Percentiles rank a stretch among this genome's conserved stretches.
phyloP scores from a whole-genome alignment of 2,329 filamentous ascomycete species.

The Penicillium polonicum region DNA sequence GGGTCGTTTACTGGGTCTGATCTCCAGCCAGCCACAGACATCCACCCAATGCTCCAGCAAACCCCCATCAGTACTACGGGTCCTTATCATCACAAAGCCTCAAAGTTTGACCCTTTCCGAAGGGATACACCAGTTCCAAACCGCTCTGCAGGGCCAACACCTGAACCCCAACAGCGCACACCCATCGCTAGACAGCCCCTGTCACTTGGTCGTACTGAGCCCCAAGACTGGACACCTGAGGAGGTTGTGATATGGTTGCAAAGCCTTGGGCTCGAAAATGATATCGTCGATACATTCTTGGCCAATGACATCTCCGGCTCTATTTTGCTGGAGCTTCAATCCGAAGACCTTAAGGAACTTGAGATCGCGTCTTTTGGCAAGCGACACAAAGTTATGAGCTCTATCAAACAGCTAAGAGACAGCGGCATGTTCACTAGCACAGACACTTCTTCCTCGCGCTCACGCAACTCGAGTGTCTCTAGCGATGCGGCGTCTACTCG shows the following conservation, averaged over 20 bases:
- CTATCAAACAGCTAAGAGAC: conserved; percentile 54
- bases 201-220: not conserved
- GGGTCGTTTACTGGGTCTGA: conserved; percentile 50
- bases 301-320: conserved; percentile 89
- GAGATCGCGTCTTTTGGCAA: conserved; percentile 64
- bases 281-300: conserved; percentile 77
- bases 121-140: conserved; percentile 23
- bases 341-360: conserved; percentile 60
- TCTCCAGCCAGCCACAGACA: conserved; percentile 9
- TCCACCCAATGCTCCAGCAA: not conserved
- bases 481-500: conserved; percentile 9
- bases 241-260: conserved; percentile 18
- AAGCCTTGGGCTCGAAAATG: conserved; percentile 4
- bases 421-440: conserved; percentile 12
- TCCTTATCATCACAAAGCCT: conserved; percentile 11
- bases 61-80: conserved; percentile 11
- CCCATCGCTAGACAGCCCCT: not conserved
- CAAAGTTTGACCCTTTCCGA: conserved; percentile 15
- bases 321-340: conserved; percentile 90
- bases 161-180: not conserved
- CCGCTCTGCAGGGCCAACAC: not conserved
- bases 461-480: conserved; percentile 8
- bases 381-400: conserved; percentile 59
- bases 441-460: not conserved
- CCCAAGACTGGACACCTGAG: conserved; percentile 7